phyloP scores from a whole-genome alignment of 306 rosid genomes.

The Vicia faba region DNA sequence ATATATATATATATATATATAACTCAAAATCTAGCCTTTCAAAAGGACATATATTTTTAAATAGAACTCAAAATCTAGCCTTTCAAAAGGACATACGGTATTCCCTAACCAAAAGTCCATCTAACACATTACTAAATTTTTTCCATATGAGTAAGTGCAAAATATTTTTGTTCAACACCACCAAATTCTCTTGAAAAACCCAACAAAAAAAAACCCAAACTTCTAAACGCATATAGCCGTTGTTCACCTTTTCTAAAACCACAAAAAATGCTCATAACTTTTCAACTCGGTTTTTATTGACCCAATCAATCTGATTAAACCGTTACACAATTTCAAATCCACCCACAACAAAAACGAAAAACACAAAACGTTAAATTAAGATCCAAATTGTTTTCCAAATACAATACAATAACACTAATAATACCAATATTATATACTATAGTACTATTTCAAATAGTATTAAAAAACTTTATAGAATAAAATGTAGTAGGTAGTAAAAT shows the following conservation, averaged over 20 bases:
- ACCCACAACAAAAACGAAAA: constrained; percentile 34
- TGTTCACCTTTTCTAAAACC: constrained; percentile 23
- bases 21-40: too few relatives aligned
- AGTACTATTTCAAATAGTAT: neutral
- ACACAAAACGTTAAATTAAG: constrained; percentile 22
- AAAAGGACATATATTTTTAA: too few relatives aligned
- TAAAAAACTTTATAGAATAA: constrained; percentile 14
- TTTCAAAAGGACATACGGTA: neutral
- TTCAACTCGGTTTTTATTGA: constrained; percentile 20
- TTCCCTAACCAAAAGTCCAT: neutral
- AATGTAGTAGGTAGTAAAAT: constrained; percentile 32
- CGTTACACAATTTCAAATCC: constrained; percentile 47
- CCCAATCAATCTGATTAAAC: constrained; percentile 24
- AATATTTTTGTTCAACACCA: constrained; percentile 16
- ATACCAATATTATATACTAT: neutral
- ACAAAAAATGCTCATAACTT: constrained; percentile 1
- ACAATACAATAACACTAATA: neutral
- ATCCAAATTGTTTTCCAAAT: constrained; percentile 26
- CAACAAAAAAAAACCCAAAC: neutral
- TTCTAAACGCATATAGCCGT: constrained; percentile 35
- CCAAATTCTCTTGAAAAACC: constrained; percentile 30
- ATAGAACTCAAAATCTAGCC: neutral
- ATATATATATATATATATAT: too few relatives aligned
- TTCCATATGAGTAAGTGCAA: constrained; percentile 21
- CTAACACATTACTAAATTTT: neutral